Percentiles rank a stretch among this genome's conserved stretches.
phyloP scores from a whole-genome alignment of 2,329 filamentous ascomycete species.

The Cryphonectria radicalis region DNA sequence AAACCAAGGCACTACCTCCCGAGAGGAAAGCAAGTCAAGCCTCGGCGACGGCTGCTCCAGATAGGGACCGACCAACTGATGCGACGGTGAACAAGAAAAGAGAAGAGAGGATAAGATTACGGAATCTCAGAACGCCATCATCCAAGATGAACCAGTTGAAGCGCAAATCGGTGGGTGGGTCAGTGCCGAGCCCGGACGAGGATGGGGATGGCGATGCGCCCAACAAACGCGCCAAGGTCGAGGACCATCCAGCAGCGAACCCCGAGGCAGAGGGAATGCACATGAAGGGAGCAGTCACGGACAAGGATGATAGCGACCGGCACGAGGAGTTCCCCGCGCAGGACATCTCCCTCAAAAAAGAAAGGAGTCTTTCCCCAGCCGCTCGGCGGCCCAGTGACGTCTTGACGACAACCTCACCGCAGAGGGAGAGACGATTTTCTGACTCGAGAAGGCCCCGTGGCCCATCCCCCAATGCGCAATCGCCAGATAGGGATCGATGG shows the following conservation, averaged over 20 bases:
- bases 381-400: neutral
- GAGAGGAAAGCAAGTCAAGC: neutral
- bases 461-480: constrained; percentile 4
- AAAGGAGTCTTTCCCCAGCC: constrained; percentile 3
- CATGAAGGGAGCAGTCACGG: neutral
- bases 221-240: constrained; percentile 23
- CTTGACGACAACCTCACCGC: constrained; percentile 4
- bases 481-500: neutral
- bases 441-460: neutral
- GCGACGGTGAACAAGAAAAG: neutral
- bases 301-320: neutral
- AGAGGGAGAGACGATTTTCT: constrained; percentile 10
- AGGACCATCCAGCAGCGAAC: neutral
- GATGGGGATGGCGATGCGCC: constrained; percentile 19
- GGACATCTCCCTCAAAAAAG: neutral
- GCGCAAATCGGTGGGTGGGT: constrained; percentile 25
- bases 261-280: neutral
- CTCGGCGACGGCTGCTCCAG: neutral
- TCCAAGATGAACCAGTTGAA: constrained; percentile 24
- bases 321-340: neutral
- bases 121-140: constrained; percentile 5
- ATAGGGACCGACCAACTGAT: neutral
- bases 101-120: constrained; percentile 1
- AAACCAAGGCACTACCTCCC: neutral
- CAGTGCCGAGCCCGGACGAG: constrained; percentile 12